phyloP scores from a whole-genome alignment of 352 stramenopile species.

The Phytopythium helicoides region DNA sequence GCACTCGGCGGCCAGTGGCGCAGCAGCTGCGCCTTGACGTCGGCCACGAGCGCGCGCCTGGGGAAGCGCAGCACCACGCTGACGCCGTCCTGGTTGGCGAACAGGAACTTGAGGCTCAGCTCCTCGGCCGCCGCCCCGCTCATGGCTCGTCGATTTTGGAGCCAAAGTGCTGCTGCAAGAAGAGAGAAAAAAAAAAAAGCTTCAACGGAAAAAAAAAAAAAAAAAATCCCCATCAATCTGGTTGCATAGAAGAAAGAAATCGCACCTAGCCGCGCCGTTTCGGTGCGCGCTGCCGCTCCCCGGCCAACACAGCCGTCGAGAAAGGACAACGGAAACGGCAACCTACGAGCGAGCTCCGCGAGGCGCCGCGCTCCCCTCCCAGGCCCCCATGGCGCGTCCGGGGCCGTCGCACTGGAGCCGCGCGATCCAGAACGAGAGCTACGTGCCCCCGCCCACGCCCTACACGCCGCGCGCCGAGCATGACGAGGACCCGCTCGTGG shows the following conservation, averaged over 20 bases:
- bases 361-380: no score
- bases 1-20: conserved; percentile 61
- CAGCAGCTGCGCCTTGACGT: conserved; percentile 71
- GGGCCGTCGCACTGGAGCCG: conserved; percentile 29
- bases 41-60: conserved; percentile 38
- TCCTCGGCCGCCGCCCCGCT: conserved; percentile 25
- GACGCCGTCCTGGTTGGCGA: conserved; percentile 81
- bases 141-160: no score
- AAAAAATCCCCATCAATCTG: no score
- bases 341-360: background rate
- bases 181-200: no score
- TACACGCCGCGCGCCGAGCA: conserved; percentile 49
- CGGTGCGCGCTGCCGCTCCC: no score
- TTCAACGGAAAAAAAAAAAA: no score
- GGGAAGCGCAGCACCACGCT: conserved; percentile 59
- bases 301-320: no score
- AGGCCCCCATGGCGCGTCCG: background rate
- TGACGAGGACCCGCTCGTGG: conserved; percentile 59
- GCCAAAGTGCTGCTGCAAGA: no score
- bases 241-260: no score
- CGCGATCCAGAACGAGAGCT: conserved; percentile 55
- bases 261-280: no score
- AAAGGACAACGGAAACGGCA: background rate
- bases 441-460: conserved; percentile 60
- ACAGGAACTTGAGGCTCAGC: conserved; percentile 81